These are phyloP conservation scores for Carex kokanica DNA, from an alignment of 176 grass and related monocot species.

Conservation along the genomic window DNA sequence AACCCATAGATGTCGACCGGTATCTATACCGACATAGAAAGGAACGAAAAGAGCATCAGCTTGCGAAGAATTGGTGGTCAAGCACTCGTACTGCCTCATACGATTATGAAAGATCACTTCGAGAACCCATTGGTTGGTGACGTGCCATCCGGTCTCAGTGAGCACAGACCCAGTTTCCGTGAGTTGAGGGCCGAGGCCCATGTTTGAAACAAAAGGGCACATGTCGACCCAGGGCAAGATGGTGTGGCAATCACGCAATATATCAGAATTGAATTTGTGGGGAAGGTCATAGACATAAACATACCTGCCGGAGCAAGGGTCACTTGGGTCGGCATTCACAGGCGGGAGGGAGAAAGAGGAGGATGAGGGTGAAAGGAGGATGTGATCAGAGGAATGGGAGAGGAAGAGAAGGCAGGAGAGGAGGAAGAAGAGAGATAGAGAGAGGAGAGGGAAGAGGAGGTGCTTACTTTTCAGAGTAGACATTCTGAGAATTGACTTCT, in stretches of 20 bases:
- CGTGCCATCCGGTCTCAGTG: constrained; percentile 66
- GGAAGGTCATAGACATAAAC: constrained; percentile 81
- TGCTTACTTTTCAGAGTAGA: background rate
- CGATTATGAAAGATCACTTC: constrained; percentile 83
- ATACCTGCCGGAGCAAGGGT: constrained; percentile 67
- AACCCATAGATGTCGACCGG: constrained; percentile 58
- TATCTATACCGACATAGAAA: constrained; percentile 76
- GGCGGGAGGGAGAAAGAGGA: constrained; percentile 4
- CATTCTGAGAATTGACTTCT: constrained; percentile 16
- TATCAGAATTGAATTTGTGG: constrained; percentile 60
- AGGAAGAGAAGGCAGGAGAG: background rate
- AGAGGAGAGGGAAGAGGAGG: constrained; percentile 20
- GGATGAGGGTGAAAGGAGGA: background rate
- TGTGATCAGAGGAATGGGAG: background rate
- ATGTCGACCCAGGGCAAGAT: constrained; percentile 55
- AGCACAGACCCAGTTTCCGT: constrained; percentile 33
- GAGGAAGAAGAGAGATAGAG: background rate
- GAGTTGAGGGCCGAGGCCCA: constrained; percentile 59
- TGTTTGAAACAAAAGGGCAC: constrained; percentile 70
- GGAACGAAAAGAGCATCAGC: constrained; percentile 71
- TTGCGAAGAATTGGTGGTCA: constrained; percentile 58
- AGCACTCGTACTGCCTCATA: constrained; percentile 75
- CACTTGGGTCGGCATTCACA: constrained; percentile 43
- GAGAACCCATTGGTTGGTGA: constrained; percentile 54
- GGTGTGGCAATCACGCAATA: constrained; percentile 45